A percentile compares a stretch with the other conserved stretches of the same genome.
Evolutionary conservation across 345 rosid species (phyloP).

Genomic region (Anacardium occidentale): DNA sequence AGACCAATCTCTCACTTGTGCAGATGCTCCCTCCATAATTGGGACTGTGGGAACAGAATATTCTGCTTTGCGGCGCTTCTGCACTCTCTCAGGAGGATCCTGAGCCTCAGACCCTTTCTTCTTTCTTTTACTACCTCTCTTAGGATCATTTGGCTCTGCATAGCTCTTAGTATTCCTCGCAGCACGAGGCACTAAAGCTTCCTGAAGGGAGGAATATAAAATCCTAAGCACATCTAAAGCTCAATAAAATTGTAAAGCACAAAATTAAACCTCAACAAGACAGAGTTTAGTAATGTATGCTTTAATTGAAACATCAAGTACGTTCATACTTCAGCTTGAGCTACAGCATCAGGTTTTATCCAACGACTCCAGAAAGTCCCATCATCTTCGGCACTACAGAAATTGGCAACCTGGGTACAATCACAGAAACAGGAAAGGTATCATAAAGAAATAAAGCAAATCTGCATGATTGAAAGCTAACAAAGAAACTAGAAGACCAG

Average conservation of each 20-base stretch:
- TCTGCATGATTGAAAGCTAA: background rate
- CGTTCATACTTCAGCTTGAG: slow-evolving; percentile 75
- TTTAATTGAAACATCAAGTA: background rate
- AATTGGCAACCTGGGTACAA: slow-evolving; percentile 78
- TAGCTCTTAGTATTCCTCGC: slow-evolving; percentile 94
- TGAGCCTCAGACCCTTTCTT: slow-evolving; percentile 75
- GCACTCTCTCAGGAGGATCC: slow-evolving; percentile 63
- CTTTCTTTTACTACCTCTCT: slow-evolving; percentile 76
- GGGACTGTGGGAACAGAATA: slow-evolving; percentile 59
- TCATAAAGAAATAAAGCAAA: slow-evolving; percentile 2
- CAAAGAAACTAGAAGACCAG: background rate
- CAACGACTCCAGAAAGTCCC: slow-evolving; percentile 99
- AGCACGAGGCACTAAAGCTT: slow-evolving; percentile 93
- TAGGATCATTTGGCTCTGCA: slow-evolving; percentile 72
- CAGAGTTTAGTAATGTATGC: background rate
- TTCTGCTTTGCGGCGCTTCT: slow-evolving; percentile 83
- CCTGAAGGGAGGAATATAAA: slow-evolving; percentile 41
- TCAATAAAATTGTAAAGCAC: background rate
- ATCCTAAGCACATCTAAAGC: slow-evolving; percentile 13
- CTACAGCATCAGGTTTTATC: slow-evolving; percentile 94
- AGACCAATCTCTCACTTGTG: slow-evolving; percentile 98
- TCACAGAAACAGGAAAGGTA: slow-evolving; percentile 20
- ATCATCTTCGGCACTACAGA: slow-evolving; percentile 87
- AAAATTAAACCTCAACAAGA: background rate
- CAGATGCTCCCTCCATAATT: slow-evolving; percentile 84